These are phyloP conservation scores for Plantago coronopus DNA, from an alignment of 305 asterid genomes.

Conservation along the genomic window DNA sequence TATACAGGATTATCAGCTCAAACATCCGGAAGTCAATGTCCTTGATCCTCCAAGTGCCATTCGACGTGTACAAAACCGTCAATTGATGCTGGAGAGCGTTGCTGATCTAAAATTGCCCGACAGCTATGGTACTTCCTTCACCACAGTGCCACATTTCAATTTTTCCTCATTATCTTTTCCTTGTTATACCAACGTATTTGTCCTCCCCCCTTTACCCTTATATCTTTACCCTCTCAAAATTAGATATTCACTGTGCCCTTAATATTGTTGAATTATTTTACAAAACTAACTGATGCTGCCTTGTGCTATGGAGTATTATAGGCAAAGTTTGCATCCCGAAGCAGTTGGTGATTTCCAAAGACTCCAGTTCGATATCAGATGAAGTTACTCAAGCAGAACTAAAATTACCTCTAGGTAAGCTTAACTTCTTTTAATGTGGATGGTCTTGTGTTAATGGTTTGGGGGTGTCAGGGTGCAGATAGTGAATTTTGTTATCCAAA, in stretches of 20 bases:
- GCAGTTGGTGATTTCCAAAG: slow-evolving; percentile 66
- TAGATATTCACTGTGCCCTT: background rate
- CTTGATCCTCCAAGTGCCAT: slow-evolving; percentile 86
- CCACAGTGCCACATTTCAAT: background rate
- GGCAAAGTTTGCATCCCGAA: slow-evolving; percentile 69
- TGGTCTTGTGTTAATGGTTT: background rate
- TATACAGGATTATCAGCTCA: slow-evolving; percentile 58
- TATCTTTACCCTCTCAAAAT: background rate
- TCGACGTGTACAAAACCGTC: slow-evolving; percentile 65
- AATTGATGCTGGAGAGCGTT: slow-evolving; percentile 82
- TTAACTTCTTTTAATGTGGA: slow-evolving; percentile 6
- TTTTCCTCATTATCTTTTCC: slow-evolving; percentile 7
- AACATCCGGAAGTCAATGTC: slow-evolving; percentile 74
- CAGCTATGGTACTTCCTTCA: slow-evolving; percentile 44
- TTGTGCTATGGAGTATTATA: slow-evolving; percentile 21
- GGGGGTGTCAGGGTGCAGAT: background rate
- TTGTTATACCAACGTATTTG: background rate
- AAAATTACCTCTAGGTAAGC: slow-evolving; percentile 65
- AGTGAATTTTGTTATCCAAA: background rate
- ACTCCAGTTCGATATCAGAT: slow-evolving; percentile 54
- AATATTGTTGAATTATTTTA: background rate
- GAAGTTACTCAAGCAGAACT: slow-evolving; percentile 65
- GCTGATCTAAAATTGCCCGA: slow-evolving; percentile 64
- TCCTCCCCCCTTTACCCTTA: background rate
- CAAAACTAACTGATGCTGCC: slow-evolving; percentile 1